phyloP scores from a whole-genome alignment of 495 filamentous ascomycete genomes.

The Penicillium subrubescens region DNA sequence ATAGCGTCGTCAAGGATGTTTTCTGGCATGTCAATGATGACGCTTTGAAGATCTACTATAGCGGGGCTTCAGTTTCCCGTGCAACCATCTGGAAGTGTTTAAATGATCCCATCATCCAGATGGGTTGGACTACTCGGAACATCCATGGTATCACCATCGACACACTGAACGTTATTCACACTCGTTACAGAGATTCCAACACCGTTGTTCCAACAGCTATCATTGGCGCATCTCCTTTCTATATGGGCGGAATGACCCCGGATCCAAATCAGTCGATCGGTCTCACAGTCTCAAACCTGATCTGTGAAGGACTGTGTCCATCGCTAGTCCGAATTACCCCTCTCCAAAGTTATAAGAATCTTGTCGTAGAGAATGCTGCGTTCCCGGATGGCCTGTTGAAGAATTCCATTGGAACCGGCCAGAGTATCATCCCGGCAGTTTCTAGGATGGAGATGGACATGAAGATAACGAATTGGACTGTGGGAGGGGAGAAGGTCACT shows the following conservation, averaged over 20 bases:
- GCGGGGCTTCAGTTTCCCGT: conserved; percentile 8
- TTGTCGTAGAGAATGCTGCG: neutral
- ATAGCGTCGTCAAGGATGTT: conserved; percentile 18
- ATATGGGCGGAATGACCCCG: neutral
- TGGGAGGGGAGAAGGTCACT: neutral
- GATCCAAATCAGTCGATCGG: neutral
- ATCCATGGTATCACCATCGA: conserved; percentile 25
- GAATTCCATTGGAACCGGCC: neutral
- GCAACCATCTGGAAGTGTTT: conserved; percentile 23
- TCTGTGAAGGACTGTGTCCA: neutral
- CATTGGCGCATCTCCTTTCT: neutral
- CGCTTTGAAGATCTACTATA: conserved; percentile 27
- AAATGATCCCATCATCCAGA: conserved; percentile 28
- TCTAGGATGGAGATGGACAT: neutral
- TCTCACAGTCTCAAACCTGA: neutral
- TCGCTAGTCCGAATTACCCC: neutral
- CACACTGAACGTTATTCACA: conserved; percentile 30
- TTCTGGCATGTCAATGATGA: conserved; percentile 34
- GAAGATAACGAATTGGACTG: neutral
- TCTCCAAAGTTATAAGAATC: neutral
- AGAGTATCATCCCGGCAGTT: neutral
- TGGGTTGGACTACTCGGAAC: conserved; percentile 31
- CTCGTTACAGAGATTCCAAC: conserved; percentile 15
- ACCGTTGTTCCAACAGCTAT: neutral
- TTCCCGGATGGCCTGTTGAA: neutral